A percentile compares a stretch with the other conserved stretches of the same genome.
Conservation (phyloP, 371 early-diverging fungal genomes). For the Mortierella sp. region DNA sequence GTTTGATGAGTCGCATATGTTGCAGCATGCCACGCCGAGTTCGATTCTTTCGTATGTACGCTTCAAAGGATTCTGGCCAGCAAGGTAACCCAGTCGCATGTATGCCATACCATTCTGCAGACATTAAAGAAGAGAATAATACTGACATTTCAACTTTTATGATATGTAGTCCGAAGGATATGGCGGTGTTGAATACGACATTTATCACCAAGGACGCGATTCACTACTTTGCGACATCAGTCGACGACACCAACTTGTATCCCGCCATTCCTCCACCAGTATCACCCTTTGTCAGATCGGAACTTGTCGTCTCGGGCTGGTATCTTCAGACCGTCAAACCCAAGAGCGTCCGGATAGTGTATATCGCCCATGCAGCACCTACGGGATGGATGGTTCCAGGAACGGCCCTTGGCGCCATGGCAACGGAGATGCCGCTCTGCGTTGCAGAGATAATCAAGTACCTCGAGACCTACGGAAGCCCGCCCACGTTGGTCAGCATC, state of each 20-base stretch:
- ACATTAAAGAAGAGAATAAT: background rate
- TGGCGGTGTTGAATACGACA: slow-evolving; percentile 63
- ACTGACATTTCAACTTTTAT: background rate
- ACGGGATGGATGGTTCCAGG: slow-evolving; percentile 65
- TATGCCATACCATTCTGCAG: background rate
- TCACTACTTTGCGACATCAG: slow-evolving; percentile 66
- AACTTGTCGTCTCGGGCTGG: slow-evolving; percentile 66
- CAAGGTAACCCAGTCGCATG: slow-evolving; percentile 54
- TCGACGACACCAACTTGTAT: slow-evolving; percentile 59
- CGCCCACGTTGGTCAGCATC: slow-evolving; percentile 65
- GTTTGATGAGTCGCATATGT: slow-evolving; percentile 62
- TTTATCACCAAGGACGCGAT: slow-evolving; percentile 63
- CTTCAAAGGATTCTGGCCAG: slow-evolving; percentile 69
- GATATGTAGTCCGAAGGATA: slow-evolving; percentile 62
- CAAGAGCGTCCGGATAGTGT: slow-evolving; percentile 57
- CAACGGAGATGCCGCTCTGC: slow-evolving; percentile 59
- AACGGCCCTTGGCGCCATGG: slow-evolving; percentile 59
- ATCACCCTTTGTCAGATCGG: slow-evolving; percentile 63
- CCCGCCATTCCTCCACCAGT: slow-evolving; percentile 60
- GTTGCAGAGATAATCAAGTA: slow-evolving; percentile 61
- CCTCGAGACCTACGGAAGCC: slow-evolving; percentile 63
- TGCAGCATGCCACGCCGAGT: slow-evolving; percentile 63
- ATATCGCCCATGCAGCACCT: slow-evolving; percentile 59
- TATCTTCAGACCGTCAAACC: slow-evolving; percentile 60
- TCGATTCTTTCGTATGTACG: slow-evolving; percentile 66